These are phyloP conservation scores for sunflower (Helianthus annuus) DNA, from an alignment of 129 eudicot species.

Conservation along the genomic window DNA sequence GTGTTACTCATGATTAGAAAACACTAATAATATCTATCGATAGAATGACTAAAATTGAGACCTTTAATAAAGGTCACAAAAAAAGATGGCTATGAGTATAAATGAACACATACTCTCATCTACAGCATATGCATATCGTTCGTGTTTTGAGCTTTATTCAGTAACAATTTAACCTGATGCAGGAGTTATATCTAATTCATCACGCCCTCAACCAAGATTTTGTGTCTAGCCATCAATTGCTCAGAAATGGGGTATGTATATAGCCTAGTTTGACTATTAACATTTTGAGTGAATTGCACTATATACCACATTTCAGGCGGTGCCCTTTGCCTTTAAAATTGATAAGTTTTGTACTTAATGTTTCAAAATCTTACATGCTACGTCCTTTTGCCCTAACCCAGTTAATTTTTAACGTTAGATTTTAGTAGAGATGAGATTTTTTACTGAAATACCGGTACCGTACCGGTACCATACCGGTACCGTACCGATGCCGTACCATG, in stretches of 20 bases:
- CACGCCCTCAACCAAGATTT: conserved; percentile 77
- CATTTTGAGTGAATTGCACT: background rate
- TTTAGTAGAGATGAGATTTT: too few relatives aligned
- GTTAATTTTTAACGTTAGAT: too few relatives aligned
- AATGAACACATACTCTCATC: background rate
- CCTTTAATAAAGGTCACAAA: background rate
- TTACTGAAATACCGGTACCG: too few relatives aligned
- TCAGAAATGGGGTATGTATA: conserved; percentile 67
- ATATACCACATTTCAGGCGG: too few relatives aligned
- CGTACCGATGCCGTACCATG: too few relatives aligned
- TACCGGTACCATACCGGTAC: too few relatives aligned
- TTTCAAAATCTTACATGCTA: too few relatives aligned
- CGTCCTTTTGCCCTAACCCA: too few relatives aligned
- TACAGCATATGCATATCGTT: background rate
- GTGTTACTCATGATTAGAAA: background rate
- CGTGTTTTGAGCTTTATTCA: background rate
- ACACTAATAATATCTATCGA: background rate
- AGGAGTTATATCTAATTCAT: conserved; percentile 78
- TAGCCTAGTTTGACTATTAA: background rate
- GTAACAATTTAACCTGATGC: conserved; percentile 21
- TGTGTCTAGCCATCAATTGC: conserved; percentile 61
- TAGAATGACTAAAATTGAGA: background rate
- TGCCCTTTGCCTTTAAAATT: too few relatives aligned
- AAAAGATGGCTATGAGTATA: background rate
- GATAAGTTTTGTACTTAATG: too few relatives aligned